phyloP scores from a whole-genome alignment of 2,329 filamentous ascomycete species.

The Ophiocordyceps australis region DNA sequence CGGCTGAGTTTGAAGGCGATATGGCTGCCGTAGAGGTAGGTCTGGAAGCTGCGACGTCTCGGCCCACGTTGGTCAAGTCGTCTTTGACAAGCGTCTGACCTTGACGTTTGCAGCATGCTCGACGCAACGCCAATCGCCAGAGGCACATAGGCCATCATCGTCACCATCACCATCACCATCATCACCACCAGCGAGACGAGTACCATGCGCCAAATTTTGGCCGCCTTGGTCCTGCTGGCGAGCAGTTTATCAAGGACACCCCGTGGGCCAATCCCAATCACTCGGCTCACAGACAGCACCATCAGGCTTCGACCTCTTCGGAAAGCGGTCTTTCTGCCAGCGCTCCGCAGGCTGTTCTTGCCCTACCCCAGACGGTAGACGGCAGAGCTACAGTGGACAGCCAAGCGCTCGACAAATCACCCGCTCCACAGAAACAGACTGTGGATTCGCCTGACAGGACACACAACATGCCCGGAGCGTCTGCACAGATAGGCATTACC shows the following conservation, averaged over 20 bases:
- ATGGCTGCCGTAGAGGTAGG: conserved; percentile 71
- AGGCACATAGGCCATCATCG: conserved; percentile 14
- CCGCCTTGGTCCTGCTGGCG: conserved; percentile 48
- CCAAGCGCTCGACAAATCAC: no score
- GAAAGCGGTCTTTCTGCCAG: no score
- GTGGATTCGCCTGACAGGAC: conserved; percentile 26
- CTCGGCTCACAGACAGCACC: conserved; percentile 39
- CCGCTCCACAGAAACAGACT: conserved; percentile 8
- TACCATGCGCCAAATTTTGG: conserved; percentile 22
- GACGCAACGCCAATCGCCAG: conserved; percentile 14
- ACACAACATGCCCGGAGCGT: conserved; percentile 15
- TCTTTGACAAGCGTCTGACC: conserved; percentile 4
- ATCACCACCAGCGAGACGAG: conserved; percentile 21
- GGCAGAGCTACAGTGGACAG: conserved; percentile 8
- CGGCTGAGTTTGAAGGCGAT: conserved; percentile 67
- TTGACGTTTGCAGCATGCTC: conserved; percentile 11
- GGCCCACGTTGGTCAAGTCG: no score
- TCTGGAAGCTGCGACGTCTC: no score
- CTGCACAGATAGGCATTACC: conserved; percentile 11
- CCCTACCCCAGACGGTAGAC: conserved; percentile 5
- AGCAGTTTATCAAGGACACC: conserved; percentile 77
- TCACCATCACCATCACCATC: conserved; percentile 11
- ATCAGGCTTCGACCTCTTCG: conserved; percentile 15
- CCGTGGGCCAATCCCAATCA: conserved; percentile 87
- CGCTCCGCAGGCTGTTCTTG: no score